Percentiles rank a stretch among this genome's conserved stretches.
Evolutionary conservation across 129 eudicot genomes (phyloP).

Genomic region (Pseudognaphalium luteoalbum): DNA sequence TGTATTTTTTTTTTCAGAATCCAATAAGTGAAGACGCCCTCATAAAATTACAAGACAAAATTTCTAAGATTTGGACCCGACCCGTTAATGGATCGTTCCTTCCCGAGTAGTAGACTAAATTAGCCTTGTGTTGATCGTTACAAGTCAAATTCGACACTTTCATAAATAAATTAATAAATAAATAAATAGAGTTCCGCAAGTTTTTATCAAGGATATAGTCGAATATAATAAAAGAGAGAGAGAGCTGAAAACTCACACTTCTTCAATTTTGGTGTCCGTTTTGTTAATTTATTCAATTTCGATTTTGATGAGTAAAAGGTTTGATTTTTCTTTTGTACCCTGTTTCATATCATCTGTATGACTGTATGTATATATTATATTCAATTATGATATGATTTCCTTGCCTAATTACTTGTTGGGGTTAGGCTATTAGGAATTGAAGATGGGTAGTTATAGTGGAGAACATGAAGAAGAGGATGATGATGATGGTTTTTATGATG

Average conservation of each 20-base stretch:
- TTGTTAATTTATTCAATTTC: background rate
- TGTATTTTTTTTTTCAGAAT: no score
- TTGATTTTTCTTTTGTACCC: conserved; percentile 1
- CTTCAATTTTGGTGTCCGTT: conserved; percentile 28
- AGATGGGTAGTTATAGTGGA: conserved; percentile 46
- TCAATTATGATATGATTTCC: background rate
- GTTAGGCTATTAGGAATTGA: conserved; percentile 38
- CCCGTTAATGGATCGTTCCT: conserved; percentile 39
- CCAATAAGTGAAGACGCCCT: no score
- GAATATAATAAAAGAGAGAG: background rate
- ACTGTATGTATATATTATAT: no score
- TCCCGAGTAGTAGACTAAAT: background rate
- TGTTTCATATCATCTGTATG: background rate
- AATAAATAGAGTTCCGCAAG: no score
- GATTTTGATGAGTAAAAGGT: conserved; percentile 26
- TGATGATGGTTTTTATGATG: conserved; percentile 61
- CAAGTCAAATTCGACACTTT: conserved; percentile 25
- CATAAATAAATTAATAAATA: background rate
- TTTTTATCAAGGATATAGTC: no score
- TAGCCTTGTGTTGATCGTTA: conserved; percentile 27
- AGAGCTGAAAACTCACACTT: conserved; percentile 20
- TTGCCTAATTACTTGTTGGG: conserved; percentile 14
- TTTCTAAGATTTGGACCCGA: background rate
- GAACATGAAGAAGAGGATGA: conserved; percentile 43
- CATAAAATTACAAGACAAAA: no score